Percentiles rank a stretch among this genome's conserved stretches.
These are phyloP conservation scores for Cladosporium sp. DNA, from an alignment of 2,329 filamentous ascomycete genomes.

Conservation along the genomic window DNA sequence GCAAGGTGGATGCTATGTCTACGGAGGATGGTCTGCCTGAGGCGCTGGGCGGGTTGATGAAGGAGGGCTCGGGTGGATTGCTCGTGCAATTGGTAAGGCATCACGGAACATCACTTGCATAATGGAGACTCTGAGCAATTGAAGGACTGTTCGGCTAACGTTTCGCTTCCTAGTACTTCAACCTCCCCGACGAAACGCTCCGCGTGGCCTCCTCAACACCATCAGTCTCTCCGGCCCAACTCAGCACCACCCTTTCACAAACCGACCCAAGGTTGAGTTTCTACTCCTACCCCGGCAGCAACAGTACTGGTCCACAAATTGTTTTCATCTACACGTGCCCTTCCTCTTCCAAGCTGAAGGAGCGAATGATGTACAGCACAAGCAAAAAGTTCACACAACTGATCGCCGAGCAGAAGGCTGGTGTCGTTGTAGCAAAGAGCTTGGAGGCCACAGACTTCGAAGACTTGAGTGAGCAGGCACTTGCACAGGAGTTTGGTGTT, in stretches of 20 bases:
- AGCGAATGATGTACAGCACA: conserved; percentile 78
- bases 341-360: conserved; percentile 67
- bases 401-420: conserved; percentile 63
- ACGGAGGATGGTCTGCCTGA: conserved; percentile 60
- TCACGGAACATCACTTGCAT: not conserved
- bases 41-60: conserved; percentile 57
- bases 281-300: conserved; percentile 60
- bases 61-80: conserved; percentile 44
- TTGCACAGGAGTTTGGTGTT: conserved; percentile 63
- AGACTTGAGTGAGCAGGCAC: conserved; percentile 65
- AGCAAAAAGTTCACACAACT: conserved; percentile 52
- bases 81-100: conserved; percentile 61
- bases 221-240: conserved; percentile 53
- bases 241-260: conserved; percentile 53
- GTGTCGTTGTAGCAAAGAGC: conserved; percentile 64
- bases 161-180: conserved; percentile 58
- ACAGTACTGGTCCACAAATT: conserved; percentile 49
- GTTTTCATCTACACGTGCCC: conserved; percentile 85
- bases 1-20: conserved; percentile 45
- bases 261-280: conserved; percentile 74
- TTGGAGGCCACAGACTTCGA: conserved; percentile 60
- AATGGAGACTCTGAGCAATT: not conserved
- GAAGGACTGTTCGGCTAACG: not conserved
- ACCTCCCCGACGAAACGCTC: conserved; percentile 64
- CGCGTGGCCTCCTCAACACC: conserved; percentile 56